Evolutionary conservation across 352 stramenopile genomes (phyloP).

Genomic region (Elongisporangium prolatum): DNA sequence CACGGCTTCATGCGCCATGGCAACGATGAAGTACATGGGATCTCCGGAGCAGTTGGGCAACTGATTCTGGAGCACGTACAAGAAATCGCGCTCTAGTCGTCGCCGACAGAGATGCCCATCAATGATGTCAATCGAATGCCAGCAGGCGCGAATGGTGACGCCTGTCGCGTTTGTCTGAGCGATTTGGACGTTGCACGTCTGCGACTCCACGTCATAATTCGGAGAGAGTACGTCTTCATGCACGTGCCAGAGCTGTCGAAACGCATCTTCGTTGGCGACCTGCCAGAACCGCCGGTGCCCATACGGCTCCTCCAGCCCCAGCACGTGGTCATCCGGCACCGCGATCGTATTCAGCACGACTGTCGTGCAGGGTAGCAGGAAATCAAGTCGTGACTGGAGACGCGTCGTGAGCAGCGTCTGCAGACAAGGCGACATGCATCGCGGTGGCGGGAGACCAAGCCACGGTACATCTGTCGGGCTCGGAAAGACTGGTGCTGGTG

Average conservation of each 20-base stretch:
- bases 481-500: slow-evolving; percentile 8
- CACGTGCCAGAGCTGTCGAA: slow-evolving; percentile 43
- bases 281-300: slow-evolving; percentile 54
- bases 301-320: slow-evolving; percentile 28
- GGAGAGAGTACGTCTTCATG: slow-evolving; percentile 17
- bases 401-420: slow-evolving; percentile 22
- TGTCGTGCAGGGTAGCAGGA: slow-evolving; percentile 47
- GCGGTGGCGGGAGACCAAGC: background rate
- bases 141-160: slow-evolving; percentile 59
- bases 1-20: slow-evolving; percentile 55
- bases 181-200: slow-evolving; percentile 41
- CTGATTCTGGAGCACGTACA: slow-evolving; percentile 49
- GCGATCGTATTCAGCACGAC: slow-evolving; percentile 38
- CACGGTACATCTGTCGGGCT: slow-evolving; percentile 7
- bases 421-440: slow-evolving; percentile 22
- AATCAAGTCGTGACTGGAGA: slow-evolving; percentile 43
- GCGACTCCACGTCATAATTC: slow-evolving; percentile 39
- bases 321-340: slow-evolving; percentile 28
- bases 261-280: slow-evolving; percentile 28
- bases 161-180: slow-evolving; percentile 52
- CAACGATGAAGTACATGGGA: slow-evolving; percentile 38
- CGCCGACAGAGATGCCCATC: slow-evolving; percentile 28
- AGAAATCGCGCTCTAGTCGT: slow-evolving; percentile 47
- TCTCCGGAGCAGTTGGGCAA: slow-evolving; percentile 31
- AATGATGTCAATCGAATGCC: slow-evolving; percentile 42